Evolutionary conservation across 1,284 basidiomycete species (phyloP), one percentile per base, ranked within the genome.

Genomic region (Cryptococcus maquisensis): DNA sequence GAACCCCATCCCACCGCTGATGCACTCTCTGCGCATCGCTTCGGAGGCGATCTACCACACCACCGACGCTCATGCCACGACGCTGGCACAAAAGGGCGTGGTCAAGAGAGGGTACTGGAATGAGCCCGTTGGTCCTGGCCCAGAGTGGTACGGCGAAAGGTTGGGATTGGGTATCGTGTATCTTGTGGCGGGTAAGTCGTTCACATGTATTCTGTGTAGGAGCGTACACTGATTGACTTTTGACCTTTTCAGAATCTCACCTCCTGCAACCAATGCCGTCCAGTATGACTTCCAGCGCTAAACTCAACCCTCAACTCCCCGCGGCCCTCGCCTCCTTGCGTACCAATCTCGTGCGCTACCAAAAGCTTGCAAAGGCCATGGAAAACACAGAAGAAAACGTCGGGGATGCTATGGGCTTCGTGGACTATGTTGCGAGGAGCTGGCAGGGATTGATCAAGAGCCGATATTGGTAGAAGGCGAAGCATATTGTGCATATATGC

Each of bases 1-100:
- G 23, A 65, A 69, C 55, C 67, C 68, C 8, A 43, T 62, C 41
- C 69, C 68, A 1, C 64, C 68, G 10, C 49, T 73, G 13, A 47
- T 57, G 8, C 72, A 74, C 52, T 69, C 70, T 3, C 73, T 68
- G 69, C 49, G 63, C 15, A 66, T 74, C 38, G 67, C 70, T 15
- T 68, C 72, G 47, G 55, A 56, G 5, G 70, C 71, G 3, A 38
- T 72, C 24, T 55, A 52, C 10, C 43, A 58, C 9, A 55, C 57
- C 4, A 24, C 18, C 18, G 43, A 58, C 60, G 16, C 59, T 8
- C 20, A 40, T 7, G 20, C 43, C 8, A 44, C 43, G 18, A 44
- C 50, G 16, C 37, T 48, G 26, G 40, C 32, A 23, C 51, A 54
- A 15, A 16, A 24, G 15, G 42, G 44, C 51, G 55, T 13, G 15